Evolutionary conservation across 2,329 filamentous ascomycete genomes (phyloP).

Genomic region (Pseudocercospora macadamiae): DNA sequence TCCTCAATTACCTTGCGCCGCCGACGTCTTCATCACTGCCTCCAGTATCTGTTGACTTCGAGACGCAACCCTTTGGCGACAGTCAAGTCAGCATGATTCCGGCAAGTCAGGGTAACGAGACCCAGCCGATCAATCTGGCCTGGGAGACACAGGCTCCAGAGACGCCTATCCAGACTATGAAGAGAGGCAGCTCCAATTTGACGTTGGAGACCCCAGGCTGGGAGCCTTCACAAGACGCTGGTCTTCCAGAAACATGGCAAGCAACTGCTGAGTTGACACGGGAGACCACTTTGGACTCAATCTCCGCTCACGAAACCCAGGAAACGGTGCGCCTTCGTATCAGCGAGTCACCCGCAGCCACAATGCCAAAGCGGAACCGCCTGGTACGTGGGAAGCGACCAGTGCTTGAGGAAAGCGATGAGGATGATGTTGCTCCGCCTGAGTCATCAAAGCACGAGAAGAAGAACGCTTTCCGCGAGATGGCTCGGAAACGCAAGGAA

Average conservation of each 20-base stretch:
- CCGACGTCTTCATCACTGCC: constrained; percentile 35
- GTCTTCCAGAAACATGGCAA: constrained; percentile 34
- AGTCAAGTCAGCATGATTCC: constrained; percentile 24
- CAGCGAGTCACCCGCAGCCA: constrained; percentile 35
- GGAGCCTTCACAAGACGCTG: constrained; percentile 39
- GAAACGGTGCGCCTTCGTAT: constrained; percentile 37
- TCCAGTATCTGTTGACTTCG: constrained; percentile 18
- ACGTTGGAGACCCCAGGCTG: constrained; percentile 38
- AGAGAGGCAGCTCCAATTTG: constrained; percentile 26
- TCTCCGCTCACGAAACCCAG: constrained; percentile 35
- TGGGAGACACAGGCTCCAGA: constrained; percentile 38
- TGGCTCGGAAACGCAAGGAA: constrained; percentile 66
- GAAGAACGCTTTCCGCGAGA: constrained; percentile 64
- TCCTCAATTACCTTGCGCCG: constrained; percentile 39
- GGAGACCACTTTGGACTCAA: constrained; percentile 24
- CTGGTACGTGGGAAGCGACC: constrained; percentile 47
- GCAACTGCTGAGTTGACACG: constrained; percentile 19
- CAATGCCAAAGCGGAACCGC: constrained; percentile 57
- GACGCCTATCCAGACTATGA: constrained; percentile 31
- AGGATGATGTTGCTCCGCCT: constrained; percentile 45
- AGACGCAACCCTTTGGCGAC: constrained; percentile 13
- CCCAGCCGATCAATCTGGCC: constrained; percentile 42
- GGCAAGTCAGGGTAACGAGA: constrained; percentile 33
- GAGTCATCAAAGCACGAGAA: constrained; percentile 39
- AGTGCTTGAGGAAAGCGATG: constrained; percentile 48